Base-by-base conservation (phyloP, 345 rosid species). In the Ceriops tagal region DNA sequence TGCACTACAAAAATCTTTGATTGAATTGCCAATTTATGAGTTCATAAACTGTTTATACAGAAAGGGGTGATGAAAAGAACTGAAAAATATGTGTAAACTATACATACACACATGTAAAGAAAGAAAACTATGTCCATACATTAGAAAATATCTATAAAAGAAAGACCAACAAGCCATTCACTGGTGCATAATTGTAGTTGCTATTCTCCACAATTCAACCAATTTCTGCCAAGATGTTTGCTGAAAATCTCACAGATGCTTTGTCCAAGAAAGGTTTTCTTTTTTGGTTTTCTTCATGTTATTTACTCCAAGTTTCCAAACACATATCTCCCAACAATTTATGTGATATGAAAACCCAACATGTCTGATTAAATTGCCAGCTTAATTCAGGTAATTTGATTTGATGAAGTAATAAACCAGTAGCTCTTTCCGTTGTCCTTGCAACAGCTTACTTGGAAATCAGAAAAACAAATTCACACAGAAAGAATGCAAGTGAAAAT, bases 231-330 rank as follows among this genome's bases (percentile, higher is more conserved):
- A 37, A 21, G 28, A 27, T 10, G 22, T 27, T 56, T 56, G 4
- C 28, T 56, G 28, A 43, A 11, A 43, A 43, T 43, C 49, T 43
- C 49, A 43, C 4, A 43, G 49, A 56, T 15, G 16, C 11, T 56
- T 24, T 56, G 30, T 9, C 30, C 30, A 10, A 8, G 59, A 27
- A 56, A 24, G 10, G 28, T 22, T 21, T 43, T 55, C 19, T 20
- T 27, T 37, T 21, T 21, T 47, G 34, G 53, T 19, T 28, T 68
- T 52, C 31, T 62, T 62, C 57, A 28, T 7, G 28, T 53, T 26
- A 30, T 9, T 43, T 28, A 31, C 39, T 58, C 69, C 49, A 58
- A 58, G 52, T 58, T 68, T 55, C 21, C 57, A 31, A 46, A 30
- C 18, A 49, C 32, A 39, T 26, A 22, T 30, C 31, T 51, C 52